Percentiles rank a stretch among this genome's conserved stretches.
These are phyloP conservation scores for Trametes meyenii DNA, from an alignment of 768 basidiomycete genomes.

Conservation along the genomic window DNA sequence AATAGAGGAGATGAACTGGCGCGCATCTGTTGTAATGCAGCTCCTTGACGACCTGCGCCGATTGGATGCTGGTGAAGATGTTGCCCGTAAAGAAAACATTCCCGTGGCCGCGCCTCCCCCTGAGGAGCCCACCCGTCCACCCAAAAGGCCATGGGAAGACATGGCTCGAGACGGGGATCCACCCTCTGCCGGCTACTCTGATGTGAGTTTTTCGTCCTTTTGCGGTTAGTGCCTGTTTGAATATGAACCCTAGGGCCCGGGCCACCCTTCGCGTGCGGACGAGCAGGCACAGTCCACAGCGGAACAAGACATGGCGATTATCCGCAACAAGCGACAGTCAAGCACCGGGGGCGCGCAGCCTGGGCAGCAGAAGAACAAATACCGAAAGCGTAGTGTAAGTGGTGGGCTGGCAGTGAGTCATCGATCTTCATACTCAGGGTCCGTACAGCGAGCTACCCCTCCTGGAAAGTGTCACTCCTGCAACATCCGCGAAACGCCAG, in stretches of 20 bases:
- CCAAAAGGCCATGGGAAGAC: conserved; percentile 83
- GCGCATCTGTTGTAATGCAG: conserved; percentile 66
- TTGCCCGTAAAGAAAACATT: conserved; percentile 22
- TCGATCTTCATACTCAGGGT: conserved; percentile 27
- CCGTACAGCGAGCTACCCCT: conserved; percentile 73
- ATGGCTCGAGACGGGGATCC: conserved; percentile 50
- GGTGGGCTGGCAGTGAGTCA: conserved; percentile 8
- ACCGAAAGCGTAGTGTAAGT: conserved; percentile 84
- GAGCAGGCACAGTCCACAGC: conserved; percentile 59
- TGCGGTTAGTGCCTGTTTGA: conserved; percentile 6
- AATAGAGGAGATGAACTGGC: conserved; percentile 68
- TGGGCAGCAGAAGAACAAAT: conserved; percentile 73
- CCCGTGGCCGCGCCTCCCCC: conserved; percentile 29
- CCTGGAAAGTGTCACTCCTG: conserved; percentile 89
- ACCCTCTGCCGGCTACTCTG: conserved; percentile 9
- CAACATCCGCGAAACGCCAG: conserved; percentile 86
- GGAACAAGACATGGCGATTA: conserved; percentile 85
- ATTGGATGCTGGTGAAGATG: conserved; percentile 32
- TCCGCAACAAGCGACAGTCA: conserved; percentile 76
- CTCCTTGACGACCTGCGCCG: conserved; percentile 65
- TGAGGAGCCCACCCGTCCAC: conserved; percentile 57
- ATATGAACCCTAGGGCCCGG: conserved; percentile 10
- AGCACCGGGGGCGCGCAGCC: conserved; percentile 55
- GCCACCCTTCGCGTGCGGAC: conserved; percentile 21
- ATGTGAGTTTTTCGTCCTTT: conserved; percentile 10